Evolutionary conservation across 2,329 filamentous ascomycete species (phyloP).

Genomic region (Talaromyces sp.): DNA sequence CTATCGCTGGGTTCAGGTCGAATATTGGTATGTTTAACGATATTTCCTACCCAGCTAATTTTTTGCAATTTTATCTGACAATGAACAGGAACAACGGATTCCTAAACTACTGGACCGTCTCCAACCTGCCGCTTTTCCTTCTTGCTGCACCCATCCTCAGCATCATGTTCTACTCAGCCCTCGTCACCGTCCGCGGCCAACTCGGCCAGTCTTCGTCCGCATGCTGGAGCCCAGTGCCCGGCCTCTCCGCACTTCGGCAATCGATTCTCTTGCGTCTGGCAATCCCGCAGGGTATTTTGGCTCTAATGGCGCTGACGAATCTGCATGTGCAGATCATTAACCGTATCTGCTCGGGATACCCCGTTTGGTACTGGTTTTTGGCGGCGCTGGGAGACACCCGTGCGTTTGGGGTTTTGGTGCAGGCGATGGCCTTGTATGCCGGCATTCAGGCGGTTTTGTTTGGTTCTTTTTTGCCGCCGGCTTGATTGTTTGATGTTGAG

Average conservation of each 20-base stretch:
- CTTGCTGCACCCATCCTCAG: slow-evolving; percentile 72
- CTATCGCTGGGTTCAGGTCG: slow-evolving; percentile 79
- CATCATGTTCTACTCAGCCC: slow-evolving; percentile 59
- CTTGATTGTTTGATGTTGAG: slow-evolving; percentile 26
- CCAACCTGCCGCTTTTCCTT: slow-evolving; percentile 81
- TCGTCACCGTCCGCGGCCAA: slow-evolving; percentile 32
- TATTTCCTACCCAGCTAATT: neutral
- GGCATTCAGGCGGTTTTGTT: slow-evolving; percentile 77
- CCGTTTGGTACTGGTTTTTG: slow-evolving; percentile 82
- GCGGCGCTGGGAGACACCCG: slow-evolving; percentile 38
- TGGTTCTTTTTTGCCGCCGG: slow-evolving; percentile 85
- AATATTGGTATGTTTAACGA: slow-evolving; percentile 69
- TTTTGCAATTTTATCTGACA: neutral
- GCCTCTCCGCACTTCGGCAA: neutral
- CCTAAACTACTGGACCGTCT: slow-evolving; percentile 80
- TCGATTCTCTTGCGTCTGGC: slow-evolving; percentile 53
- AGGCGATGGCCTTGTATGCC: slow-evolving; percentile 75
- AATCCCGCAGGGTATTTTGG: slow-evolving; percentile 65
- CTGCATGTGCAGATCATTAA: slow-evolving; percentile 96
- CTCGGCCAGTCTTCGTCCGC: neutral
- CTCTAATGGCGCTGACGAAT: slow-evolving; percentile 63
- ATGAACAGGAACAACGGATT: slow-evolving; percentile 72
- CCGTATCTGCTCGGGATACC: slow-evolving; percentile 79
- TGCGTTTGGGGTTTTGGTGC: slow-evolving; percentile 39
- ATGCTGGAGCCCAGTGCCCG: neutral